phyloP scores from a whole-genome alignment of 345 rosid genomes.

The Acer yangbiense region DNA sequence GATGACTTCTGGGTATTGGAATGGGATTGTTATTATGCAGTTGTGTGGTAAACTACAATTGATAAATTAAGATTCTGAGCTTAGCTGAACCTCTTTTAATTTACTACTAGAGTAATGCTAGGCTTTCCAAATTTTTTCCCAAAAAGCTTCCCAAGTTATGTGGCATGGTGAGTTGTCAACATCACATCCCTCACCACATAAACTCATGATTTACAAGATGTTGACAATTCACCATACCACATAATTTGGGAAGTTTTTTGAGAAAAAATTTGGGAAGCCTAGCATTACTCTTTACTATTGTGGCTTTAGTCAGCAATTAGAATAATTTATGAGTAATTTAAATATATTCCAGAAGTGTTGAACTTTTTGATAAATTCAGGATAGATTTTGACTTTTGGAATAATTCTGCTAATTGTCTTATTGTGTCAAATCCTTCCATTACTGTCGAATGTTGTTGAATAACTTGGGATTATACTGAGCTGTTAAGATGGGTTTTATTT shows the following conservation, averaged over 20 bases:
- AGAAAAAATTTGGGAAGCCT: no score
- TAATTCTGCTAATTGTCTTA: background rate
- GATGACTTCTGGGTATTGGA: background rate
- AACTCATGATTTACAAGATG: no score
- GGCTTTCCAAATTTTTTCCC: no score
- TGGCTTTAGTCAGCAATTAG: background rate
- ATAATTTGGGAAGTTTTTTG: no score
- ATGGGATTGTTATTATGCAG: background rate
- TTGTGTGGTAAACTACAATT: background rate
- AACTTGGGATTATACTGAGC: background rate
- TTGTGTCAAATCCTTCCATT: slow-evolving; percentile 2
- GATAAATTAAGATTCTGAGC: background rate
- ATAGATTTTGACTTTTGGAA: slow-evolving; percentile 2
- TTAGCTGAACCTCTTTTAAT: background rate
- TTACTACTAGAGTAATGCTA: no score
- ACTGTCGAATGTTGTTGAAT: background rate
- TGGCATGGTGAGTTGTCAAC: no score
- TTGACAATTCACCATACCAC: no score
- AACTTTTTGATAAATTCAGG: background rate
- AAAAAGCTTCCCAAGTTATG: no score
- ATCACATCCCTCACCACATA: no score
- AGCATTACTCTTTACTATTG: background rate
- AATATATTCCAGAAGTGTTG: background rate
- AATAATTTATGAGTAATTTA: background rate
- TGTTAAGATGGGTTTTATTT: background rate